Evolutionary conservation across 768 basidiomycete genomes (phyloP).

Genomic region (Xanthoconium stramineum): DNA sequence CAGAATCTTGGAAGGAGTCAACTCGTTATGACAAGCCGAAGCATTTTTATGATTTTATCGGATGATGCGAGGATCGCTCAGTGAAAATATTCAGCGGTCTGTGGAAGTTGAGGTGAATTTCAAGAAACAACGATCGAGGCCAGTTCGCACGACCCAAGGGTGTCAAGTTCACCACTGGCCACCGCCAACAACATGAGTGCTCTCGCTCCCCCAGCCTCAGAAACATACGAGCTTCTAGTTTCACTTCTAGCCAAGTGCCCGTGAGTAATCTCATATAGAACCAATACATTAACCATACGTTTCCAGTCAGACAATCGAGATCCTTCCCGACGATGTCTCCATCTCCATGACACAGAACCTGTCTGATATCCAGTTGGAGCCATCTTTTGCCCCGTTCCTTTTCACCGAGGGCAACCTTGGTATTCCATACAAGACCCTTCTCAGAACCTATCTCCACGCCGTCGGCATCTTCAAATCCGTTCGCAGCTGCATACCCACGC

Average conservation of each 20-base stretch:
- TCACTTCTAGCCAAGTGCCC: constrained; percentile 23
- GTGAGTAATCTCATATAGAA: constrained; percentile 18
- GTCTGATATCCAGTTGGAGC: constrained; percentile 13
- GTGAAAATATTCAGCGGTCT: too few species aligned
- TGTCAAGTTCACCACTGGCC: background rate
- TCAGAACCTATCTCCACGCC: constrained; percentile 49
- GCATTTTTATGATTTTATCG: too few species aligned
- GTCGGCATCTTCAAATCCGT: constrained; percentile 33
- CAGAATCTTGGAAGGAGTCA: background rate
- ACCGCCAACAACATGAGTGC: background rate
- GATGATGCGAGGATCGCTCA: too few species aligned
- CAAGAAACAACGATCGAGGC: too few species aligned
- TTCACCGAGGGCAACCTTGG: constrained; percentile 60
- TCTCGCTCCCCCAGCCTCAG: background rate
- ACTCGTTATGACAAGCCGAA: too few species aligned
- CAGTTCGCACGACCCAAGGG: too few species aligned
- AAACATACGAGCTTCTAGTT: constrained; percentile 21
- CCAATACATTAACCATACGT: background rate
- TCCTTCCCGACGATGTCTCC: constrained; percentile 55
- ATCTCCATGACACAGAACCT: constrained; percentile 37
- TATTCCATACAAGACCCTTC: constrained; percentile 56
- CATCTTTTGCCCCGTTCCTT: constrained; percentile 46
- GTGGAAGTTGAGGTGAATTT: too few species aligned
- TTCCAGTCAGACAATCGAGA: constrained; percentile 47
- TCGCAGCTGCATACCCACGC: constrained; percentile 9